Evolutionary conservation across 192 early-diverging fungal species (phyloP).

Genomic region (Umbelopsis vinacea): DNA sequence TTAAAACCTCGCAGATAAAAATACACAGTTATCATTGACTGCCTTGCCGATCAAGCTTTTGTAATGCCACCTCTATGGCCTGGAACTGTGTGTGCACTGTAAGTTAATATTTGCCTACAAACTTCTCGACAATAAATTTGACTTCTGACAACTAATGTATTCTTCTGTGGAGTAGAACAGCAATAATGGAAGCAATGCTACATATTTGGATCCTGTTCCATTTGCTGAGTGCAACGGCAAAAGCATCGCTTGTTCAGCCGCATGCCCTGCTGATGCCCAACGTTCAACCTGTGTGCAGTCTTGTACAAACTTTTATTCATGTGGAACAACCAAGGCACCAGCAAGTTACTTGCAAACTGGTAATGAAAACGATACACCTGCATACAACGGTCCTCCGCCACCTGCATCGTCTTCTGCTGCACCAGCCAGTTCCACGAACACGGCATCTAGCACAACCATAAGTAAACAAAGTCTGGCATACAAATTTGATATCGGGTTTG

Average conservation of each 20-base stretch:
- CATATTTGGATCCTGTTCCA: slow-evolving; percentile 32
- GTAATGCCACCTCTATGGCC: slow-evolving; percentile 36
- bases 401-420: neutral
- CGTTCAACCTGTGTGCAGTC: slow-evolving; percentile 24
- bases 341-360: slow-evolving; percentile 34
- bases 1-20: neutral
- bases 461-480: neutral
- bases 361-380: slow-evolving; percentile 23
- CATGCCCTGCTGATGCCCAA: slow-evolving; percentile 13
- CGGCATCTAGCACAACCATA: neutral
- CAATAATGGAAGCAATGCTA: neutral
- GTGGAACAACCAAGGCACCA: slow-evolving; percentile 36
- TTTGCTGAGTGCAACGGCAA: slow-evolving; percentile 37
- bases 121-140: neutral
- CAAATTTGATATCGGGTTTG: neutral
- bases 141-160: neutral
- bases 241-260: slow-evolving; percentile 28
- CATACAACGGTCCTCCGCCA: slow-evolving; percentile 29
- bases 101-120: slow-evolving; percentile 21
- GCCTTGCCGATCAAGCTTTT: slow-evolving; percentile 27
- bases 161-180: neutral
- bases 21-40: neutral
- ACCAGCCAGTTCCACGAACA: neutral
- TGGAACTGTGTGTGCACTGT: slow-evolving; percentile 35
- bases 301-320: slow-evolving; percentile 36